phyloP scores from a whole-genome alignment of 305 asterid species.

The Fraxinus paxiana region DNA sequence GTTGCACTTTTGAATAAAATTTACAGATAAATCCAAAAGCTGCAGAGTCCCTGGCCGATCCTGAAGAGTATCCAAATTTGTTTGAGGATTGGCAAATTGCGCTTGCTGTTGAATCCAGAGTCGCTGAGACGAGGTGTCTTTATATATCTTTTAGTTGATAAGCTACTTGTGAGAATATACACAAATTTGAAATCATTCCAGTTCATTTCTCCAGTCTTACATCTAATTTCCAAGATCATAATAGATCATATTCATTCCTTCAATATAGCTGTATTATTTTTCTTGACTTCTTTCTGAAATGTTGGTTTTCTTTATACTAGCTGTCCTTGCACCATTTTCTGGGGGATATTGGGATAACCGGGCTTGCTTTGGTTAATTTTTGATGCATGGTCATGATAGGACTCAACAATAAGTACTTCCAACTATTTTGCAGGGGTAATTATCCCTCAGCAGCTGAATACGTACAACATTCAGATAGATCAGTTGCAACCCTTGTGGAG shows the following conservation, averaged over 20 bases:
- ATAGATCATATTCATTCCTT: background rate
- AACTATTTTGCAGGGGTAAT: slow-evolving; percentile 23
- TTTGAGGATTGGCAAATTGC: slow-evolving; percentile 97
- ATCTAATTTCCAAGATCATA: slow-evolving; percentile 8
- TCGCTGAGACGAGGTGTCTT: slow-evolving; percentile 59
- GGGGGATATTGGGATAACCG: slow-evolving; percentile 3
- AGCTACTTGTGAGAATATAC: background rate
- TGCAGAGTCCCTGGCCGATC: slow-evolving; percentile 96
- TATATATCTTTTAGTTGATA: background rate
- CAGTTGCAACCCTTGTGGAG: slow-evolving; percentile 82
- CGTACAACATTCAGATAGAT: slow-evolving; percentile 54
- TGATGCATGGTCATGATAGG: background rate
- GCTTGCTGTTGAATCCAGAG: slow-evolving; percentile 69
- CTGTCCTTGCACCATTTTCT: slow-evolving; percentile 11
- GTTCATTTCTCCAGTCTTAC: slow-evolving; percentile 4
- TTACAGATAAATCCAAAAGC: slow-evolving; percentile 87
- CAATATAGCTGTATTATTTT: background rate
- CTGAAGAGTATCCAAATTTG: slow-evolving; percentile 82
- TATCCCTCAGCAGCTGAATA: slow-evolving; percentile 80
- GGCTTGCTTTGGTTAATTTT: background rate
- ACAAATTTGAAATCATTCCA: background rate
- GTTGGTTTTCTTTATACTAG: slow-evolving; percentile 3
- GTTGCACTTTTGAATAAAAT: slow-evolving; percentile 13
- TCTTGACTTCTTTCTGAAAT: background rate
- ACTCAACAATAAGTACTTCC: background rate